phyloP scores from a whole-genome alignment of 768 basidiomycete genomes.

The Plicaturopsis crispa region DNA sequence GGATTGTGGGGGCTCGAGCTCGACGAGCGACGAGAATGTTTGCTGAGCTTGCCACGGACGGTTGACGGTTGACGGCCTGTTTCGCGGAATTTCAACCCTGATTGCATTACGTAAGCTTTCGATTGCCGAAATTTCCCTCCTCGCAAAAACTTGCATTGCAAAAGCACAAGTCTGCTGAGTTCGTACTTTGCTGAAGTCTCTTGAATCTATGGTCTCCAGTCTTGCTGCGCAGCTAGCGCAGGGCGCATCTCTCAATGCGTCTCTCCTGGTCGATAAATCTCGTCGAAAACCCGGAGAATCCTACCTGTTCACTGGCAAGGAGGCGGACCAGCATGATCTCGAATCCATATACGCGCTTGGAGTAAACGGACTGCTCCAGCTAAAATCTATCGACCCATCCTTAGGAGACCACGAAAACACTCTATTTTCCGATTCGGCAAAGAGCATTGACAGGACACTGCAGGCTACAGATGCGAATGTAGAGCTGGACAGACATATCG shows the following conservation, averaged over 20 bases:
- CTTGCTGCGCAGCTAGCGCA: constrained; percentile 79
- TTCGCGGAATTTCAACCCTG: no score
- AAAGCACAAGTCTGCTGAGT: no score
- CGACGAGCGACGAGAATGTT: no score
- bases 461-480: constrained; percentile 53
- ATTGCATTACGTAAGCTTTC: no score
- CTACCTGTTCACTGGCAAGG: constrained; percentile 80
- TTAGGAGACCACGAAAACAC: constrained; percentile 57
- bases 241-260: constrained; percentile 70
- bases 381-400: constrained; percentile 51
- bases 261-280: constrained; percentile 58
- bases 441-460: constrained; percentile 71
- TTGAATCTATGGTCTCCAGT: constrained; percentile 67
- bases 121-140: no score
- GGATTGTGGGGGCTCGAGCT: no score
- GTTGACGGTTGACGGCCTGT: no score
- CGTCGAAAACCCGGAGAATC: constrained; percentile 64
- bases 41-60: no score
- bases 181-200: no score
- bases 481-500: constrained; percentile 55
- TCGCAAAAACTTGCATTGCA: no score
- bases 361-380: constrained; percentile 68
- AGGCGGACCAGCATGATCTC: constrained; percentile 82
- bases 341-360: constrained; percentile 80
- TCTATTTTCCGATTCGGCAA: constrained; percentile 77